Conservation (phyloP, 208 protist species). For the Leishmania lainsoni region DNA sequence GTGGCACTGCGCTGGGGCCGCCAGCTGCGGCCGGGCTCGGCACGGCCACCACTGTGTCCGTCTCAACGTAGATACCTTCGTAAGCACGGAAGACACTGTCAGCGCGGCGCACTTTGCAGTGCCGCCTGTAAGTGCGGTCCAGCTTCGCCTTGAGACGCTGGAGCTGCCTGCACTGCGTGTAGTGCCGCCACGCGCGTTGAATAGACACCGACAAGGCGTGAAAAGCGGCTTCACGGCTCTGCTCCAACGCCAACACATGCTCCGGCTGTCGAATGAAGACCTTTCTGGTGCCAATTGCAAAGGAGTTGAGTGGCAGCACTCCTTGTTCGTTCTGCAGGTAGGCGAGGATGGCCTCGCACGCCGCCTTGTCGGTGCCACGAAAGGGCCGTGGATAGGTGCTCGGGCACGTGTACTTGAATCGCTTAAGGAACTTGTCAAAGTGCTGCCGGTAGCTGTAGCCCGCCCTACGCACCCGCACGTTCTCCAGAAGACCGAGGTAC, state of each 20-base stretch:
- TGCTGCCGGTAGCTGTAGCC: conserved; percentile 93
- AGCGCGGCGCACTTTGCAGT: conserved; percentile 63
- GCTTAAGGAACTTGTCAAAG: conserved; percentile 94
- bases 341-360: conserved; percentile 72
- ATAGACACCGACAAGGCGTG: conserved; percentile 80
- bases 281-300: conserved; percentile 89
- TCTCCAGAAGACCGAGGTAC: conserved; percentile 95
- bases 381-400: conserved; percentile 82
- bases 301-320: conserved; percentile 25
- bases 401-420: conserved; percentile 85
- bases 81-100: conserved; percentile 84
- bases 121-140: conserved; percentile 41
- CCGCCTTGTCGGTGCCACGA: conserved; percentile 64
- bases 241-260: conserved; percentile 89
- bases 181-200: conserved; percentile 84
- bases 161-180: conserved; percentile 59
- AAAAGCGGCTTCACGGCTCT: conserved; percentile 84
- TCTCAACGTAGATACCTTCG: conserved; percentile 70
- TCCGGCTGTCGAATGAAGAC: conserved; percentile 95
- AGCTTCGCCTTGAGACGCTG: conserved; percentile 57
- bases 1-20: conserved; percentile 23
- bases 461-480: conserved; percentile 92
- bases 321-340: conserved; percentile 42
- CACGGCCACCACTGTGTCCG: conserved; percentile 32
- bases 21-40: conserved; percentile 9